Base-by-base conservation (phyloP, 1,284 basidiomycete genomes). In the Taiwanofungus camphoratus region DNA sequence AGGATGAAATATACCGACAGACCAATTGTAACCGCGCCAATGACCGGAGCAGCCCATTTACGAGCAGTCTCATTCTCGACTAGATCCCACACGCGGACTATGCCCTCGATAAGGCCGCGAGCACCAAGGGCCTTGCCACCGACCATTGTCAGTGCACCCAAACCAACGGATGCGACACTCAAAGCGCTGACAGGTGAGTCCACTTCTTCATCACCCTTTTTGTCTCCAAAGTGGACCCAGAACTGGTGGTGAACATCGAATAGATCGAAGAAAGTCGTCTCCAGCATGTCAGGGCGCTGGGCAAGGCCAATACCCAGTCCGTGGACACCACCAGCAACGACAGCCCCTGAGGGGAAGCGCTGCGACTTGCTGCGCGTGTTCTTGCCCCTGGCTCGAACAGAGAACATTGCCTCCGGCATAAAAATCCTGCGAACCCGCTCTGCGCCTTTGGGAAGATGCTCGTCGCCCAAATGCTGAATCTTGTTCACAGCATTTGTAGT, bases 381-480 rank as follows among this genome's bases (percentile, higher is more conserved):
- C 50, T 71, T 74, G 35, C 71, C 65, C 36, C 67, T 63, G 46
- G 76, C 68, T 45, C 70, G 64, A 15, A 71, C 65, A 39, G 76
- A 77, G 68, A 99, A 99, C 96, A 99, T 99, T 15, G 90, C 93
- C 58, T 94, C 86, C 9, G 95, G 90, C 68, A 92, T 83, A 72
- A 99, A 99, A 9, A 94, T 81, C 7, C 92, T 74, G 44, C 79
- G 76, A 32, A 79, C 82, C 34, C 85, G 73, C 60, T 91, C 87
- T n/a, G 89, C 87, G 44, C 81, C 84, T 22, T 74, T 73, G 0
- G 94, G 92, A 8, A 98, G 76, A 63, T 91, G 82, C 46, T 73
- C 71, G 50, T 94, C 85, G 21, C 83, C 92, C 5, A 96, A 67
- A 22, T 75, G 68, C 38, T 71, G 70, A 45, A 97, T 80, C 51